Base-by-base conservation (phyloP, 169 alveolate genomes). In the Hepatocystis sp. region DNA sequence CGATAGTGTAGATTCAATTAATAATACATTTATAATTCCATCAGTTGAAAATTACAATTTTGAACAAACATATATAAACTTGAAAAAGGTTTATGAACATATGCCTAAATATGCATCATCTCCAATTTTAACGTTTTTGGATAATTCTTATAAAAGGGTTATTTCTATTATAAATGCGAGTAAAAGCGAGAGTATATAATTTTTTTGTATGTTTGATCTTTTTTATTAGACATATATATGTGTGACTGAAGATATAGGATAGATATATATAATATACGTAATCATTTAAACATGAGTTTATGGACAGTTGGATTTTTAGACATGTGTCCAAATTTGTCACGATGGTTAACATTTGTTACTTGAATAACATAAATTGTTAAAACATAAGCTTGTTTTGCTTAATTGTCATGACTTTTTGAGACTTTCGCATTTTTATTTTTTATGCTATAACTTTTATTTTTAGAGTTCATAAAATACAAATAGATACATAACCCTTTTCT, bases 21-120 rank as follows among this genome's bases (percentile, higher is more conserved):
- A 4, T 21, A 46, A 56, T 19, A 2, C 49, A 13, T 56, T 34
- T 44, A 19, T 15, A 13, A 71, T 71, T n/a, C 86, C 86, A 1
- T 47, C 86, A 4, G 19, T 71, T 10, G 86, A 71, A 32, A 71
- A 60, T 17, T 71, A 71, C 36, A 28, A 51, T 23, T 58, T 71
- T 58, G 76, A 71, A 56, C 19, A 56, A 8, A 71, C 86, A 0
- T 71, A 71, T 63, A 46, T 56, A 47, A 71, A 58, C 28, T 46
- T 71, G 51, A 71, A 56, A 47, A 19, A 47, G 10, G 55, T 30
- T 15, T 71, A 71, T 42, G 71, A 71, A 0, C 15, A 56, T 25
- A 56, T 71, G 86, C 86, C 86, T 10, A 71, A 71, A 23, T 71
- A 56, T 58, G 86, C 76, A 1, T 71, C 86, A 4, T 56, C 86